phyloP scores from a whole-genome alignment of 2,329 filamentous ascomycete genomes.

The Cytospora chrysosperma region DNA sequence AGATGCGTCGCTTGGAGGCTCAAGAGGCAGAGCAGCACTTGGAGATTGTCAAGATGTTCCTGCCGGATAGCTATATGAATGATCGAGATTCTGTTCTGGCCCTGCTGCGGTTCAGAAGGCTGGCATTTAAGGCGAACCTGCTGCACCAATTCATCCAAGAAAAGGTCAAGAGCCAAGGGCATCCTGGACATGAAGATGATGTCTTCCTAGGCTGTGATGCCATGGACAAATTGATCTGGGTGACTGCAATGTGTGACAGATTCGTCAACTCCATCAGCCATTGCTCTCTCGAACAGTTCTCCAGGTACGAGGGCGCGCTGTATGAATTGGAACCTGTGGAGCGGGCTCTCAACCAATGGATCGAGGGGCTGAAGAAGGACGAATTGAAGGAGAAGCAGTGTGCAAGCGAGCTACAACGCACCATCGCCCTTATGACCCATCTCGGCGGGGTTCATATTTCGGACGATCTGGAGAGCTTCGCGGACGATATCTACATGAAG shows the following conservation, averaged over 20 bases:
- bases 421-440: constrained; percentile 83
- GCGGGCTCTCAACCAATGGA: constrained; percentile 81
- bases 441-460: constrained; percentile 78
- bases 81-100: constrained; percentile 87
- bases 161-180: constrained; percentile 64
- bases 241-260: constrained; percentile 77
- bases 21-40: constrained; percentile 88
- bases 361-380: constrained; percentile 79
- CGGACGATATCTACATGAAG: constrained; percentile 77
- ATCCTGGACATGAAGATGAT: constrained; percentile 73
- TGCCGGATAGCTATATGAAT: constrained; percentile 77
- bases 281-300: constrained; percentile 77
- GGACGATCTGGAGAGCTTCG: constrained; percentile 67
- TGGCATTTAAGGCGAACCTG: constrained; percentile 83
- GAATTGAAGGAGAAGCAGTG: constrained; percentile 84
- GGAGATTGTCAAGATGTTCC: constrained; percentile 82
- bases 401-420: constrained; percentile 76
- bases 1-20: constrained; percentile 81
- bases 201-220: constrained; percentile 78
- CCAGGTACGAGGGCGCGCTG: constrained; percentile 72
- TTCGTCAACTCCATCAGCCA: constrained; percentile 78
- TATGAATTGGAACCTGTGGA: constrained; percentile 92
- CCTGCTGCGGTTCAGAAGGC: constrained; percentile 80
- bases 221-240: constrained; percentile 81
- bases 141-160: constrained; percentile 79